These are phyloP conservation scores for Podaxis sp. DNA, from an alignment of 768 basidiomycete genomes.

Conservation along the genomic window DNA sequence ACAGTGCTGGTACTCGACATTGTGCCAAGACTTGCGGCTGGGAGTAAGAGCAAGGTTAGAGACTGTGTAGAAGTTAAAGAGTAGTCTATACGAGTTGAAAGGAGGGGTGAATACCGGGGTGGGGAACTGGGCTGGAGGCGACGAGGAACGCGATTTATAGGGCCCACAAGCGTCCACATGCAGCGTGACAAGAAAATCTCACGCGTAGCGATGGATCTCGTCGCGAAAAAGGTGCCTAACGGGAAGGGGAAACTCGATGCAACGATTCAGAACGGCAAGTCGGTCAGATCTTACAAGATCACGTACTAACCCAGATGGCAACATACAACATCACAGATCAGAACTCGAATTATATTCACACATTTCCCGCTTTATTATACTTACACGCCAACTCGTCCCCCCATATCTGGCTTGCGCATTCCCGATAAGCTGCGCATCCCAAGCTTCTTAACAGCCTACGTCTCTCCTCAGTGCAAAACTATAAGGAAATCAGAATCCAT, in stretches of 20 bases:
- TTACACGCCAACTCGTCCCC: constrained; percentile 3
- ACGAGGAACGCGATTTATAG: constrained; percentile 33
- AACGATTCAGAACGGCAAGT: constrained; percentile 26
- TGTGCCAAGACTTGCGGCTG: constrained; percentile 4
- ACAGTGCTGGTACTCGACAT: constrained; percentile 16
- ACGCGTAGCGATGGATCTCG: constrained; percentile 13
- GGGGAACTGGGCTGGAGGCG: constrained; percentile 24
- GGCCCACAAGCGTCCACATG: constrained; percentile 21
- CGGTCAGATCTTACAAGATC: constrained; percentile 26
- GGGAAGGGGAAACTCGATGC: constrained; percentile 22
- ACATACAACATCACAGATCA: constrained; percentile 12
- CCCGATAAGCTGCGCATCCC: constrained; percentile 2
- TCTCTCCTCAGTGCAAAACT: constrained; percentile 25
- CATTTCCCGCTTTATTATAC: neutral
- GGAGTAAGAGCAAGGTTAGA: constrained; percentile 15
- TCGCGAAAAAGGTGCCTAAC: constrained; percentile 23
- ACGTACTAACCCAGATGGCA: constrained; percentile 16
- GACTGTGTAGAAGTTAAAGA: neutral
- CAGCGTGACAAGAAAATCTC: constrained; percentile 29
- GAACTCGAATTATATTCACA: constrained; percentile 2
- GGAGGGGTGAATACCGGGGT: constrained; percentile 18
- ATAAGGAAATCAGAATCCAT: constrained; percentile 22
- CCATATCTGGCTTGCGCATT: neutral
- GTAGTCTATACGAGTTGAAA: constrained; percentile 16
- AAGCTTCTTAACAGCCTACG: constrained; percentile 20